phyloP scores from a whole-genome alignment of 805 yeast species.

The Candida wancherniae region DNA sequence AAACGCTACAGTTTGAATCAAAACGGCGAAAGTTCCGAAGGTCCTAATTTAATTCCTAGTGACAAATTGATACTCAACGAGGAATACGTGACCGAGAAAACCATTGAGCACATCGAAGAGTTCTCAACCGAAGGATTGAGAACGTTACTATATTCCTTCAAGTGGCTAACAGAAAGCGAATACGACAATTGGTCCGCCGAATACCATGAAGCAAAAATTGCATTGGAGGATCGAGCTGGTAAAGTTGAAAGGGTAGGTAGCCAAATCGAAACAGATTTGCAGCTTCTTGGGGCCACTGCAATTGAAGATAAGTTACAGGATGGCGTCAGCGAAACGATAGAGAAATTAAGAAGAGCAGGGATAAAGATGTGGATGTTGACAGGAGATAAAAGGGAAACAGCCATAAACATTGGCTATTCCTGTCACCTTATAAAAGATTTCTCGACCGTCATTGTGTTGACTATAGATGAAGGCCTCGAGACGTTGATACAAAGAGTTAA shows the following conservation, averaged over 20 bases:
- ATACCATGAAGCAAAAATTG: slow-evolving; percentile 72
- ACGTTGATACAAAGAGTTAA: slow-evolving; percentile 63
- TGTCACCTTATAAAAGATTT: slow-evolving; percentile 91
- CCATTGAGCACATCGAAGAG: slow-evolving; percentile 86
- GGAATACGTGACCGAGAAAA: slow-evolving; percentile 72
- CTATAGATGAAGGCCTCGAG: slow-evolving; percentile 43
- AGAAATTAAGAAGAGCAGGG: slow-evolving; percentile 86
- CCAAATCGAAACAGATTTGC: slow-evolving; percentile 61
- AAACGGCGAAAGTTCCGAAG: slow-evolving; percentile 4
- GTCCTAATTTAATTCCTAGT: slow-evolving; percentile 22
- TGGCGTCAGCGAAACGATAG: slow-evolving; percentile 96
- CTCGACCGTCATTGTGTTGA: slow-evolving; percentile 77
- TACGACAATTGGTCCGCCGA: slow-evolving; percentile 64
- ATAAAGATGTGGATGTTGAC: slow-evolving; percentile 97
- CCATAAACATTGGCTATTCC: slow-evolving; percentile 93
- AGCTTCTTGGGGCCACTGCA: slow-evolving; percentile 87
- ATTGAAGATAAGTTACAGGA: slow-evolving; percentile 94
- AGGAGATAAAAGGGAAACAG: slow-evolving; percentile 97
- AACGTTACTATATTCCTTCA: slow-evolving; percentile 78
- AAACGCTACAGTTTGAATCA: slow-evolving; percentile 45
- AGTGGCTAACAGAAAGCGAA: slow-evolving; percentile 56
- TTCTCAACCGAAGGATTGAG: slow-evolving; percentile 94
- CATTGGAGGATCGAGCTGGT: slow-evolving; percentile 60
- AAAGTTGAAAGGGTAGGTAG: slow-evolving; percentile 72
- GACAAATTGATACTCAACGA: slow-evolving; percentile 65